Conservation (phyloP, 2,329 filamentous ascomycete genomes). For the Chaetomiaceae sp. region DNA sequence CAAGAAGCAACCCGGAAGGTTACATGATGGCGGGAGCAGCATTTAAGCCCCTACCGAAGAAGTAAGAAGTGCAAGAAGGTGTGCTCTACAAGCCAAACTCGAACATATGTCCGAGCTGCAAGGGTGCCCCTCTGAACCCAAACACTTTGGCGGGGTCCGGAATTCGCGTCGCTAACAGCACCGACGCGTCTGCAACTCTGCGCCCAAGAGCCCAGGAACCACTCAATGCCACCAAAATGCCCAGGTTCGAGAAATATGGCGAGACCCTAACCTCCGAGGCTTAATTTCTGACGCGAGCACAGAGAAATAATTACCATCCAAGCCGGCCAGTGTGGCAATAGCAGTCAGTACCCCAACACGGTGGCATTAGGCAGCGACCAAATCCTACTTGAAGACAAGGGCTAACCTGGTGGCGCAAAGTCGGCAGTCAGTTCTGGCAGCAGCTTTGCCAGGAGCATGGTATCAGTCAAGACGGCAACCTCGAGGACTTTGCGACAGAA, state of each 20-base stretch:
- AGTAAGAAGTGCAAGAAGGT: no score
- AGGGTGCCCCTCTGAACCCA: conserved; percentile 15
- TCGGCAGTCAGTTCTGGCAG: conserved; percentile 98
- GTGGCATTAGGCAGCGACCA: not conserved
- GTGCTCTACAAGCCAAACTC: no score
- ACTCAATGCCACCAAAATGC: conserved; percentile 30
- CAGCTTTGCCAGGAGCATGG: conserved; percentile 97
- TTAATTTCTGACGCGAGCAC: conserved; percentile 16
- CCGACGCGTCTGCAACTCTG: conserved; percentile 22
- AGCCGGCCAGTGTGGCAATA: conserved; percentile 98
- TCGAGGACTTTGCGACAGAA: conserved; percentile 96
- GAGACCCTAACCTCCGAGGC: not conserved
- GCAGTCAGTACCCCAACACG: conserved; percentile 62
- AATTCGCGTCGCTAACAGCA: conserved; percentile 22
- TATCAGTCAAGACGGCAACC: conserved; percentile 93
- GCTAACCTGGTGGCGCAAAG: conserved; percentile 42
- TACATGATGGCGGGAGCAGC: no score
- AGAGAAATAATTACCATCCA: conserved; percentile 99
- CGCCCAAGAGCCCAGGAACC: not conserved
- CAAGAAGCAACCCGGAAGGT: no score
- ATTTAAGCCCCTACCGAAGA: no score
- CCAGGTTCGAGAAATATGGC: conserved; percentile 30
- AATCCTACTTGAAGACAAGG: conserved; percentile 25
- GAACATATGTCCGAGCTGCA: no score
- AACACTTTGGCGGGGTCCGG: conserved; percentile 20